Evolutionary conservation across 768 basidiomycete genomes (phyloP), one percentile per base, ranked within the genome.

Genomic region (Mrakia blollopis): DNA sequence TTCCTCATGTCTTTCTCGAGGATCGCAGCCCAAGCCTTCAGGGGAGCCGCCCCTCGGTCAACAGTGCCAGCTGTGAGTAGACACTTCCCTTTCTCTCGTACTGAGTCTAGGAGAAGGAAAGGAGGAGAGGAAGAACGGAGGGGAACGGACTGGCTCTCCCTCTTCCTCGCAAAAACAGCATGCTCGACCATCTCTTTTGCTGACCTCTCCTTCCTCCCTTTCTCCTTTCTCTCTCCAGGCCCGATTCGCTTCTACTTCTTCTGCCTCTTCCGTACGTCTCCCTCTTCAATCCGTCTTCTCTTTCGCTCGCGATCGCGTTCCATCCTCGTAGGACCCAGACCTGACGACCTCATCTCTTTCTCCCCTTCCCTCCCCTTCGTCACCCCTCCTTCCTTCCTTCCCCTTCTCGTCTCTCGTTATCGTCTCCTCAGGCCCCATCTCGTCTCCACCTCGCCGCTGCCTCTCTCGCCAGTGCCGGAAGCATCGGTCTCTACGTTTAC

Each of bases 401-500:
- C 35, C 21, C 63, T 50, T 23, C 11, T 10, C 50, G 37, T 32
- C 21, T 52, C 74, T 35, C 50, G n/a, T n/a, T n/a, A n/a, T n/a
- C n/a, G n/a, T 35, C n/a, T 32, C 41, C 14, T 23, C 72, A 54
- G 70, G 72, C 72, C 18, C 76, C 76, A n/a, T 77, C 76, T n/a
- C 76, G 76, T 30, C 70, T 72, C 30, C 76, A 77, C 35, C 88
- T 93, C 79, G 88, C 89, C 75, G 89, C 94, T 67, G 89, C 89
- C 78, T 89, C 92, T 69, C 85, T 90, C 76, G 84, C 92, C 83
- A 88, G 94, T 67, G 91, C 86, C 79, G 97, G 97, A 79, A 91
- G 96, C 67, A 88, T 97, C 84, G 93, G 93, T 74, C 97, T 93
- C 93, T 99, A 99, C 87, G 91, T 92, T 81, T 91, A 94, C 84